A percentile compares a stretch with the other conserved stretches of the same genome.
Conservation (phyloP, 2,329 filamentous ascomycete genomes). For the Monosporascus cannonballus region DNA sequence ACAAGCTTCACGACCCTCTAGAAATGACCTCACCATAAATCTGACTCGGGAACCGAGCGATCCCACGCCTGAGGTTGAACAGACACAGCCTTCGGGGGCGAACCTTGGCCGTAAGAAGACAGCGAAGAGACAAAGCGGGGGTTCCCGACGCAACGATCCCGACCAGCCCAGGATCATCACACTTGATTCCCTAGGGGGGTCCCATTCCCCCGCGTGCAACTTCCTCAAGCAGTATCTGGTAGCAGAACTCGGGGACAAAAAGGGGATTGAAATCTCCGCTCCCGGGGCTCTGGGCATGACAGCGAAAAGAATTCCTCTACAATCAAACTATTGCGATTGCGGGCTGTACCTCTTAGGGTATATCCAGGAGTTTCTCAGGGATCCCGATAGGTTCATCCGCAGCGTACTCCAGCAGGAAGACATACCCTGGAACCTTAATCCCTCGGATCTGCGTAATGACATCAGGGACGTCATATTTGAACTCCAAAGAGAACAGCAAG, state of each 20-base stretch:
- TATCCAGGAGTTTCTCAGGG: conserved; percentile 69
- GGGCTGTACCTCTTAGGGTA: conserved; percentile 84
- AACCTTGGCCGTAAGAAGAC: conserved; percentile 22
- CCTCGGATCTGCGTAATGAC: conserved; percentile 53
- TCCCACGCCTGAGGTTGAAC: conserved; percentile 7
- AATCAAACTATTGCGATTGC: conserved; percentile 83
- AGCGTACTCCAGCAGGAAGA: conserved; percentile 58
- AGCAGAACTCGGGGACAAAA: conserved; percentile 64
- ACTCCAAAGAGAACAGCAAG: conserved; percentile 54
- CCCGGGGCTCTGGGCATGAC: conserved; percentile 48
- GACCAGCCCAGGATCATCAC: conserved; percentile 69
- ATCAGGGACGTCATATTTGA: conserved; percentile 62
- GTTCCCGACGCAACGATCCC: conserved; percentile 37
- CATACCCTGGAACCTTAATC: conserved; percentile 47
- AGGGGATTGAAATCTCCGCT: conserved; percentile 25
- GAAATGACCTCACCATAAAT: conserved; percentile 5
- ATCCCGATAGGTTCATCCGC: conserved; percentile 64
- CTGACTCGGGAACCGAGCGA: conserved; percentile 8
- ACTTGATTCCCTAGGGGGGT: conserved; percentile 72
- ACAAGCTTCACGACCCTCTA: not conserved
- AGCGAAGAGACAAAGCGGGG: conserved; percentile 26
- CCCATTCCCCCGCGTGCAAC: conserved; percentile 58
- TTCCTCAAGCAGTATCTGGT: conserved; percentile 71
- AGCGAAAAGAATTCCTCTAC: conserved; percentile 68
- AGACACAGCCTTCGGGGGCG: conserved; percentile 5